phyloP scores from a whole-genome alignment of 345 rosid genomes.

The Camelina neglecta region DNA sequence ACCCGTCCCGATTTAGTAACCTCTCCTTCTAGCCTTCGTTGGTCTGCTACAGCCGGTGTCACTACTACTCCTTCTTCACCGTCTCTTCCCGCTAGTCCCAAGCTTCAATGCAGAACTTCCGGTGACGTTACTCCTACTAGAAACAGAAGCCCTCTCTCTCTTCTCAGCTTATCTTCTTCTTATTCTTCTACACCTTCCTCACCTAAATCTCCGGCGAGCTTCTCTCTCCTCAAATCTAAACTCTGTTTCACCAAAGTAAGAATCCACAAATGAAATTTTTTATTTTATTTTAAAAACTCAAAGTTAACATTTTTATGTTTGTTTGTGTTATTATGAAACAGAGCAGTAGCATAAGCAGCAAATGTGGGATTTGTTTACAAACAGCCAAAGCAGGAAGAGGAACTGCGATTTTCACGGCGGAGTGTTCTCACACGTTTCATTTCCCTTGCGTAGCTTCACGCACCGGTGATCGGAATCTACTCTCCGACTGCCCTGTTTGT shows the following conservation, averaged over 20 bases:
- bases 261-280: neutral
- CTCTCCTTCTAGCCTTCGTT: slow-evolving; percentile 48
- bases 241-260: slow-evolving; percentile 74
- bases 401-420: slow-evolving; percentile 85
- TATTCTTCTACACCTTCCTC: slow-evolving; percentile 58
- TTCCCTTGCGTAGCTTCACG: slow-evolving; percentile 72
- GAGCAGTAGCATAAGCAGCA: slow-evolving; percentile 40
- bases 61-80: slow-evolving; percentile 38
- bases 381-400: slow-evolving; percentile 74
- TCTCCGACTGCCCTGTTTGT: slow-evolving; percentile 75
- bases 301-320: slow-evolving; percentile 5
- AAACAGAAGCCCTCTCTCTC: slow-evolving; percentile 50
- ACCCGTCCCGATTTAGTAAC: slow-evolving; percentile 45
- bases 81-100: slow-evolving; percentile 64
- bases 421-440: slow-evolving; percentile 82
- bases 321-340: slow-evolving; percentile 25
- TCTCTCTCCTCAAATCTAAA: slow-evolving; percentile 69
- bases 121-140: slow-evolving; percentile 38
- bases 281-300: neutral
- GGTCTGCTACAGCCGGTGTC: slow-evolving; percentile 34
- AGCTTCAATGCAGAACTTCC: slow-evolving; percentile 59
- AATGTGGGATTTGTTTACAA: slow-evolving; percentile 80
- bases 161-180: slow-evolving; percentile 44
- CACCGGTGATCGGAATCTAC: slow-evolving; percentile 48
- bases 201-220: slow-evolving; percentile 74